Conservation (phyloP, 2,329 filamentous ascomycete genomes). For the Tolypocladium endophyticum region DNA sequence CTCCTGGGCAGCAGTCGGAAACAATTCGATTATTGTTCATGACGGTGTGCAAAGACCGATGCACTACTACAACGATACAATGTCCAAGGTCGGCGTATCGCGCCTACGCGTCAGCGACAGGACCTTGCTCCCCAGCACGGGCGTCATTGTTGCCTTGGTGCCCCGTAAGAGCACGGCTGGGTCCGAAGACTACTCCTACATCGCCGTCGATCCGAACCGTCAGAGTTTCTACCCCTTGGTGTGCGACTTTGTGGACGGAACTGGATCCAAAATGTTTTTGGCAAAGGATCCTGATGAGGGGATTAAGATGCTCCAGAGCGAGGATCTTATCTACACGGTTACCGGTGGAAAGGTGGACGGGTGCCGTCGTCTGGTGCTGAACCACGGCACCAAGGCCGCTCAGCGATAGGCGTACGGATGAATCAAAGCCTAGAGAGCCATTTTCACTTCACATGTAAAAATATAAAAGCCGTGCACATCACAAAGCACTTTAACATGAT, state of each 20-base stretch:
- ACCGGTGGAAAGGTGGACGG: constrained; percentile 14
- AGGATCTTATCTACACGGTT: constrained; percentile 12
- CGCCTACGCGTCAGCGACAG: constrained; percentile 14
- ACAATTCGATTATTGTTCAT: constrained; percentile 9
- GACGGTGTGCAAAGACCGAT: constrained; percentile 14
- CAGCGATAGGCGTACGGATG: not conserved
- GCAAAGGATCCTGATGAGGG: constrained; percentile 12
- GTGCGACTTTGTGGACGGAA: constrained; percentile 14
- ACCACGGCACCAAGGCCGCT: not conserved
- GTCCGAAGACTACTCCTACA: constrained; percentile 7
- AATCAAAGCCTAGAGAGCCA: not conserved
- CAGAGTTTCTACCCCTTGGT: constrained; percentile 16
- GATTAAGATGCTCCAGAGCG: constrained; percentile 10
- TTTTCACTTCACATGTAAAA: not conserved
- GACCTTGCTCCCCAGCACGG: constrained; percentile 6
- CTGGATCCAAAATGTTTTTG: constrained; percentile 16
- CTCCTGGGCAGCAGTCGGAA: constrained; percentile 10
- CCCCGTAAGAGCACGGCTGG: constrained; percentile 2
- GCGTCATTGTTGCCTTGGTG: constrained; percentile 9
- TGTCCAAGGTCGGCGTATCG: constrained; percentile 18
- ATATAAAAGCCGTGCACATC: not conserved
- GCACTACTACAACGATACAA: constrained; percentile 23
- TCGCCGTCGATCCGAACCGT: constrained; percentile 9
- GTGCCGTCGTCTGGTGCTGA: constrained; percentile 3
- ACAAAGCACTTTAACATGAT: not conserved